These are phyloP conservation scores for Scheffersomyces stambukii DNA, from an alignment of 1,139 yeast genomes.

Conservation along the genomic window DNA sequence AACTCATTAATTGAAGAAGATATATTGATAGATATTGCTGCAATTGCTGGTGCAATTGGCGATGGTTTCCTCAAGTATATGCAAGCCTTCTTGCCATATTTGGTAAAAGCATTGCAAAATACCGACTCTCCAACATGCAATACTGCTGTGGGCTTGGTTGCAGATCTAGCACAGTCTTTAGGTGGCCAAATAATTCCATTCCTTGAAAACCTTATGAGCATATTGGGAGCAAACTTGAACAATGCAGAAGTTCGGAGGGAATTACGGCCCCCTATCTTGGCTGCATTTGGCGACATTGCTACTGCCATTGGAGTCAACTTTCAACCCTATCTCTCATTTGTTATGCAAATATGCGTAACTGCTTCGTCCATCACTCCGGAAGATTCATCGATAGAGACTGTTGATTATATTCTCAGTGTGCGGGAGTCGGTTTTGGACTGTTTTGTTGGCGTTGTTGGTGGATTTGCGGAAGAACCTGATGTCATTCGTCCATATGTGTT, in stretches of 20 bases:
- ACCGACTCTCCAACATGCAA: conserved; percentile 78
- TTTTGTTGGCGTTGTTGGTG: conserved; percentile 92
- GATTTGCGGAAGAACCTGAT: conserved; percentile 67
- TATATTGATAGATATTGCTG: conserved; percentile 84
- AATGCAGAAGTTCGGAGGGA: conserved; percentile 68
- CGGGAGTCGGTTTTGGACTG: conserved; percentile 90
- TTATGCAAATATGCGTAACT: conserved; percentile 63
- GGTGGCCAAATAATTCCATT: conserved; percentile 71
- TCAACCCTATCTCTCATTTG: conserved; percentile 70
- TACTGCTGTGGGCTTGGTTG: conserved; percentile 92
- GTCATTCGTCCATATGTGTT: conserved; percentile 61
- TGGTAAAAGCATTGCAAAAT: conserved; percentile 73
- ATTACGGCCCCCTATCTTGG: conserved; percentile 79
- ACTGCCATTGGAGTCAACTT: conserved; percentile 77
- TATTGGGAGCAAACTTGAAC: conserved; percentile 69
- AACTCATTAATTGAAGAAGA: conserved; percentile 92
- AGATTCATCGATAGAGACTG: conserved; percentile 65
- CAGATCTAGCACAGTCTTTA: conserved; percentile 93
- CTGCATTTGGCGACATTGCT: conserved; percentile 97
- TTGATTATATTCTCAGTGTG: conserved; percentile 69
- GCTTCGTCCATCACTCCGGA: conserved; percentile 53
- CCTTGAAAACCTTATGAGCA: conserved; percentile 76
- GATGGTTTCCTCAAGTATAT: conserved; percentile 69
- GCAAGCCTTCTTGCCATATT: conserved; percentile 77
- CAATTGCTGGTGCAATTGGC: conserved; percentile 79